These are phyloP conservation scores for Plasmodium relictum DNA, from an alignment of 169 alveolate genomes.

Conservation along the genomic window DNA sequence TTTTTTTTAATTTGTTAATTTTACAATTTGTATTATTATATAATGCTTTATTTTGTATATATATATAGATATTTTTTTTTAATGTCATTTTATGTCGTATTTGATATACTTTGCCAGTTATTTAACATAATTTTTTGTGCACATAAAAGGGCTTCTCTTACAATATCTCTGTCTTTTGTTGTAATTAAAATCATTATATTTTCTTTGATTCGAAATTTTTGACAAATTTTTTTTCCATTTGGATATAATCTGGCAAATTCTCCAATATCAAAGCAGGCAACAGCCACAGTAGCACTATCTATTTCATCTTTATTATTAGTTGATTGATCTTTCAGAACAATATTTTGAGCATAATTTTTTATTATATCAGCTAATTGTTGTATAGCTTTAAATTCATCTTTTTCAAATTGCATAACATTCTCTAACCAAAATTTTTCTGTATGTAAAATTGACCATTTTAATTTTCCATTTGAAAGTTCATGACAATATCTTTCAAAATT, in stretches of 20 bases:
- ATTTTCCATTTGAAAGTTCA: conserved; percentile 85
- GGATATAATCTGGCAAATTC: conserved; percentile 92
- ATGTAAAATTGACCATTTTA: conserved; percentile 89
- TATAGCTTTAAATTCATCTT: conserved; percentile 87
- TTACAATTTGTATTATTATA: too few relatives aligned
- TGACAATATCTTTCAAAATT: conserved; percentile 88
- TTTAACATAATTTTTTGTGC: conserved; percentile 92
- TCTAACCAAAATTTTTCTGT: conserved; percentile 90
- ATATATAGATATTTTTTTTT: not conserved
- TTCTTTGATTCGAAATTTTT: conserved; percentile 89
- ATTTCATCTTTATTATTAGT: conserved; percentile 71
- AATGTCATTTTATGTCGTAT: conserved; percentile 15
- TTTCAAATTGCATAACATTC: conserved; percentile 86
- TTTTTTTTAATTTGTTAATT: too few relatives aligned
- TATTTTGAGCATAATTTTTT: conserved; percentile 74
- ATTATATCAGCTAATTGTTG: conserved; percentile 86
- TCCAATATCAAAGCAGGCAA: conserved; percentile 93
- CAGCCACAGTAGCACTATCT: conserved; percentile 88
- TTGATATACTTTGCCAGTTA: conserved; percentile 87
- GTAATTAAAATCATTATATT: conserved; percentile 88
- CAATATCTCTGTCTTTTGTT: conserved; percentile 89
- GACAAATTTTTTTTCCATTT: conserved; percentile 90
- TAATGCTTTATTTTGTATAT: too few relatives aligned
- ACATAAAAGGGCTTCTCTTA: conserved; percentile 91
- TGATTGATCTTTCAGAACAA: conserved; percentile 43